Evolutionary conservation across 1,139 yeast genomes (phyloP).

Genomic region (Lodderomyces jiufengensis): DNA sequence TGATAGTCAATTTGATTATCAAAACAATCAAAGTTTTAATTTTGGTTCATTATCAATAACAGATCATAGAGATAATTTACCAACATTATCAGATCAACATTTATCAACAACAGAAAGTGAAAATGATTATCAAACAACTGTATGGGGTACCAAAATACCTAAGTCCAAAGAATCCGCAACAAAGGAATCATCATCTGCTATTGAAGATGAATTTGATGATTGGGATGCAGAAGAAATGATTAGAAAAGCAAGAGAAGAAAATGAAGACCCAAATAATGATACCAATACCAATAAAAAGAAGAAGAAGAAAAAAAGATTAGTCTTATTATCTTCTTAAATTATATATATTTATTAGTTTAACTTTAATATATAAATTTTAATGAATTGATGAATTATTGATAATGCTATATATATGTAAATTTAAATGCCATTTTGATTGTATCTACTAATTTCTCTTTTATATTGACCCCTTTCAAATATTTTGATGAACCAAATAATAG

Average conservation of each 20-base stretch:
- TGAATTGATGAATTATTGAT: not conserved
- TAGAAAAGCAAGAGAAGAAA: constrained; percentile 47
- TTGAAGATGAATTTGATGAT: constrained; percentile 31
- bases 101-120: constrained; percentile 3
- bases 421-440: constrained; percentile 46
- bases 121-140: constrained; percentile 35
- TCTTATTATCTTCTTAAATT: constrained; percentile 20
- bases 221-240: constrained; percentile 50
- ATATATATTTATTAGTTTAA: too few species aligned
- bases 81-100: constrained; percentile 8
- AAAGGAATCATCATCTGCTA: constrained; percentile 8
- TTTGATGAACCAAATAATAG: constrained; percentile 22
- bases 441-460: constrained; percentile 32
- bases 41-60: constrained; percentile 32
- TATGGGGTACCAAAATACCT: constrained; percentile 61
- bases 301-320: constrained; percentile 35
- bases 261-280: constrained; percentile 27
- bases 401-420: constrained; percentile 32
- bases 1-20: constrained; percentile 8
- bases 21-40: constrained; percentile 11
- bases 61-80: constrained; percentile 22
- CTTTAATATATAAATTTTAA: constrained; percentile 1
- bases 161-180: constrained; percentile 18
- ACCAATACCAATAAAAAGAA: constrained; percentile 29
- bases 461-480: constrained; percentile 23